Base-by-base conservation (phyloP, 164 flowering plant species). In the Brasenia schreberi region DNA sequence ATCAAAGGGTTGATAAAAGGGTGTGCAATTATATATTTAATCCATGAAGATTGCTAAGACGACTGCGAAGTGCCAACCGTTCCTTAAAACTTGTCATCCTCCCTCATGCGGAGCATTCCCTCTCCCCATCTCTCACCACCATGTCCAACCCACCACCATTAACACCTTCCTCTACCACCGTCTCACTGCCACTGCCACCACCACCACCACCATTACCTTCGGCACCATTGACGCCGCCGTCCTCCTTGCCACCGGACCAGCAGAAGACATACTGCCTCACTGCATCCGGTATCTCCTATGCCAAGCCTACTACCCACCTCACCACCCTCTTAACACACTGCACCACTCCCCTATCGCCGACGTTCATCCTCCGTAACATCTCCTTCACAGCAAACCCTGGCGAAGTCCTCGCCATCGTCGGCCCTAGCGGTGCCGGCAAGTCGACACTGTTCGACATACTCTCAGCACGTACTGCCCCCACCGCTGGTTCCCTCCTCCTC, bases 381-480 rank as follows among this genome's bases (percentile, higher is more conserved):
- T 84, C 90, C 49, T 72, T 89, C 72, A 79, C 85, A 0, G 99
- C 99, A 49, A 59, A 77, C 64, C 95, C 95, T 0, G 78, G 85
- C 1, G 77, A 91, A 72, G 80, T 89, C 72, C 89, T 89, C 10
- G 98, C 96, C 80, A 72, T 91, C 18, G 97, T 90, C 2, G 97
- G 98, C 63, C 97, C 96, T 0, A 88, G 94, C 39, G 97, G 97
- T 1, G 97, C 97, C 14, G 97, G 97, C 43, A 94, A 94, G 73
- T 91, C 98, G 19, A 86, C 96, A 19, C 86, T 94, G 43, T 90
- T 94, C 19, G 95, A 89, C 89, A 91, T 94, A 23, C 60, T 94
- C 11, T 88, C 98, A 4, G 87, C 95, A 12, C 77, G 86, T 52
- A 84, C 84, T 0, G 66, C 85, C 9, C 95, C 98, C 2, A 69